Evolutionary conservation across 1,284 basidiomycete genomes (phyloP).

Genomic region (Ustilago crameri): DNA sequence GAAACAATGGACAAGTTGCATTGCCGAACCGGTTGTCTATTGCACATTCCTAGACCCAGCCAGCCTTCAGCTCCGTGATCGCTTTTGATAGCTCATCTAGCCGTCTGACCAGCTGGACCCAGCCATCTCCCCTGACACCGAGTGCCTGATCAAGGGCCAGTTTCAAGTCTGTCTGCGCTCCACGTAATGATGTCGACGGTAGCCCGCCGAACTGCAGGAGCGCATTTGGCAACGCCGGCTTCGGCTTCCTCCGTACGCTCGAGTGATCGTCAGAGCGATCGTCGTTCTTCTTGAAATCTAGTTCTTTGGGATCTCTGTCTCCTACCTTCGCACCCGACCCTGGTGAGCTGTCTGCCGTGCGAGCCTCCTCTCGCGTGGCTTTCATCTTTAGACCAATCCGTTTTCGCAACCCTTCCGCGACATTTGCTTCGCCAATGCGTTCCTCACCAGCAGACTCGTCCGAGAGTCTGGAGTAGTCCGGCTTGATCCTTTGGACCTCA

Average conservation of each 20-base stretch:
- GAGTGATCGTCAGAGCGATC: not conserved
- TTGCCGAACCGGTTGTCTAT: too few species aligned
- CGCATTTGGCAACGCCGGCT: conserved; percentile 18
- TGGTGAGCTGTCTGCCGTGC: too few species aligned
- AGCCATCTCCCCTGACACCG: conserved; percentile 10
- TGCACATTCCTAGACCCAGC: too few species aligned
- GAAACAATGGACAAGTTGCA: too few species aligned
- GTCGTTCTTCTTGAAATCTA: not conserved
- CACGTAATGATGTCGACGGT: conserved; percentile 34
- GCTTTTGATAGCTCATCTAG: conserved; percentile 9
- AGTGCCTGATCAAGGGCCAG: conserved; percentile 17
- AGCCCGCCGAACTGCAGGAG: conserved; percentile 50
- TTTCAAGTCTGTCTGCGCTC: conserved; percentile 42
- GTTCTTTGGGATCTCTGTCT: not conserved
- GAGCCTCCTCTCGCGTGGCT: too few species aligned
- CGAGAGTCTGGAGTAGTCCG: conserved; percentile 30
- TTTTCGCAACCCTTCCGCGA: not conserved
- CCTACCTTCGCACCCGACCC: not conserved
- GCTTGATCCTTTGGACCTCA: conserved; percentile 10
- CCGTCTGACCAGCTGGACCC: conserved; percentile 14
- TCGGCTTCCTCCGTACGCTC: not conserved
- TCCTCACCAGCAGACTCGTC: conserved; percentile 8
- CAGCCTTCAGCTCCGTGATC: conserved; percentile 9
- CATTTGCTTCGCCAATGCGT: too few species aligned
- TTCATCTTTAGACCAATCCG: too few species aligned